Evolutionary conservation across 805 yeast genomes (phyloP).

Genomic region (Yamadazyma ubonensis): DNA sequence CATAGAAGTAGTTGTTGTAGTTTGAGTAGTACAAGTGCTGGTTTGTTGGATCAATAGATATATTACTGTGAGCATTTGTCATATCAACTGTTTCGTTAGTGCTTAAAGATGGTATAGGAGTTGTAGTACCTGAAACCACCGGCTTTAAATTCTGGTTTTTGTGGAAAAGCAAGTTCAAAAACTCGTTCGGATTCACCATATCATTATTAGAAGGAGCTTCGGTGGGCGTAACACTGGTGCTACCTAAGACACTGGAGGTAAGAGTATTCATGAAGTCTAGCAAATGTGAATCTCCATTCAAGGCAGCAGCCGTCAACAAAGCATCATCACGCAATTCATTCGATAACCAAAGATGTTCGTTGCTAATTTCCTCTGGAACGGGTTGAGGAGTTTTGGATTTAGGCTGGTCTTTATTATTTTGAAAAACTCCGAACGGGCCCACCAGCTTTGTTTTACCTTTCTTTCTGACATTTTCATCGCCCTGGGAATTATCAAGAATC

Average conservation of each 20-base stretch:
- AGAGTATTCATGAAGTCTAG: conserved; percentile 47
- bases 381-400: conserved; percentile 2
- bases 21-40: conserved; percentile 39
- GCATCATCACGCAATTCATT: conserved; percentile 73
- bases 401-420: conserved; percentile 15
- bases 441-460: conserved; percentile 49
- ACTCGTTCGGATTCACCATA: conserved; percentile 29
- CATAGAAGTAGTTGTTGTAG: conserved; percentile 38
- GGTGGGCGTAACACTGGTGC: background rate
- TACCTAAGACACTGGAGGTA: conserved; percentile 4
- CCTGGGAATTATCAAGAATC: conserved; percentile 48
- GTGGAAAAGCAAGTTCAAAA: conserved; percentile 54
- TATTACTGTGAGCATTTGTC: conserved; percentile 14
- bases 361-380: conserved; percentile 7
- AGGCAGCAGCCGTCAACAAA: conserved; percentile 70
- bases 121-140: conserved; percentile 3
- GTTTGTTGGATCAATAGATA: conserved; percentile 32
- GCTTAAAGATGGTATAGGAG: conserved; percentile 7
- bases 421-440: conserved; percentile 87
- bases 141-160: conserved; percentile 27
- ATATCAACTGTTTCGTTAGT: no score
- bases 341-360: conserved; percentile 66
- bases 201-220: background rate
- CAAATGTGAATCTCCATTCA: conserved; percentile 56
- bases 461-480: conserved; percentile 31